Percentiles rank a stretch among this genome's conserved stretches.
Evolutionary conservation across 441 rosid genomes (phyloP).

Genomic region (Aquilaria agallochum): DNA sequence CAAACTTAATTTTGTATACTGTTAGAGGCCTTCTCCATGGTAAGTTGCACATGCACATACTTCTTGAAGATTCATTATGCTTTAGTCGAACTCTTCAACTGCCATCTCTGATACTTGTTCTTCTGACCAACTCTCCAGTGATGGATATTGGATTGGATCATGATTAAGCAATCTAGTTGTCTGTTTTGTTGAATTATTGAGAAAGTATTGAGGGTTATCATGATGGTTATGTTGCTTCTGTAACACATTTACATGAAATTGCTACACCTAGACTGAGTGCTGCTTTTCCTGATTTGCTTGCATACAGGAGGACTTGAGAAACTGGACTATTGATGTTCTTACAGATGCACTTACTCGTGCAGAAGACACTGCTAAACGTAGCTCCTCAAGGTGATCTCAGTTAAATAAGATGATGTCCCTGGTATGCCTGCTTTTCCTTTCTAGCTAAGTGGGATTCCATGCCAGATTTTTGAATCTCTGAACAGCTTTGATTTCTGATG

Average conservation of each 20-base stretch:
- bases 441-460: neutral
- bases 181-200: neutral
- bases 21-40: neutral
- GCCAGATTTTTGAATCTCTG: neutral
- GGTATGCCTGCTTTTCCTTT: no score
- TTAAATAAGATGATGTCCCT: neutral
- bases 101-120: no score
- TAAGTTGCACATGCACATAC: neutral
- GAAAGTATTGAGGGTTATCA: neutral
- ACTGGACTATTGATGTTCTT: conserved; percentile 89
- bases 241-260: neutral
- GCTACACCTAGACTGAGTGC: neutral
- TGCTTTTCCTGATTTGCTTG: neutral
- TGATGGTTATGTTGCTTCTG: neutral
- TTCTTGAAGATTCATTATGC: neutral
- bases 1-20: no score
- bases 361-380: conserved; percentile 58
- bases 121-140: no score
- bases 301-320: conserved; percentile 76
- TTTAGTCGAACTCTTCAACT: neutral
- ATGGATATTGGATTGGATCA: no score
- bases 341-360: conserved; percentile 70
- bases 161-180: neutral
- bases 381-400: conserved; percentile 26
- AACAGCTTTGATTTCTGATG: conserved; percentile 7